phyloP scores from a whole-genome alignment of 225 moss, liverwort and hornwort genomes.

The Asterella californica region DNA sequence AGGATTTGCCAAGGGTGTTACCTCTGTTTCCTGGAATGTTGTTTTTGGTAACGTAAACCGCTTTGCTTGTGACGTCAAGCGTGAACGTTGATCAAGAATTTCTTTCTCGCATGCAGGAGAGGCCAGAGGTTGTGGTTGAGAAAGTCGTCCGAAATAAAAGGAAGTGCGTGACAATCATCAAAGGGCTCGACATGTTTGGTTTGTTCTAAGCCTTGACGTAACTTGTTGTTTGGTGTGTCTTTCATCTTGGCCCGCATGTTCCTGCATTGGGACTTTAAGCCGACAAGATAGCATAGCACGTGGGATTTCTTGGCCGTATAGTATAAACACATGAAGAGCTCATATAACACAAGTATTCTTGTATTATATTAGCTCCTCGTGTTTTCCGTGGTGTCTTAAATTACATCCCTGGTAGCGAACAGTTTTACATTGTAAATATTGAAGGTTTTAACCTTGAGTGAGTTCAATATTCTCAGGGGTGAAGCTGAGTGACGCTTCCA shows the following conservation, averaged over 20 bases:
- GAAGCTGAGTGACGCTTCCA: conserved; percentile 96
- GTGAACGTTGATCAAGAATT: neutral
- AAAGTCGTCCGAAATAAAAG: conserved; percentile 98
- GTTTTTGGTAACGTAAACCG: neutral
- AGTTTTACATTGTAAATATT: neutral
- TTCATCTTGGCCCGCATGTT: neutral
- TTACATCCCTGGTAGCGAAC: neutral
- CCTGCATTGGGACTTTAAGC: too few relatives aligned
- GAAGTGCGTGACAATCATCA: conserved; percentile 98
- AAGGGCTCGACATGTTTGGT: conserved; percentile 99
- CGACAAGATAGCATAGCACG: too few relatives aligned
- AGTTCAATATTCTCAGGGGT: conserved; percentile 50
- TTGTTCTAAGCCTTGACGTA: conserved; percentile 24
- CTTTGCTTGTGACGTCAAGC: neutral
- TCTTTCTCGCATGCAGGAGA: conserved; percentile 57
- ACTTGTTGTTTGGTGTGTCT: neutral
- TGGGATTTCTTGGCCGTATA: too few relatives aligned
- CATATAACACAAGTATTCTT: too few relatives aligned
- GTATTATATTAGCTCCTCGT: neutral
- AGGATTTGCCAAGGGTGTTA: neutral
- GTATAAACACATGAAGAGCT: too few relatives aligned
- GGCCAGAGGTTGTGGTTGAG: conserved; percentile 95
- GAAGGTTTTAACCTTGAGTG: neutral
- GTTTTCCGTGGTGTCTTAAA: neutral
- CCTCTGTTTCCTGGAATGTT: neutral